Conservation (phyloP, 257 asterid species). For the Coffea eugenioides region DNA sequence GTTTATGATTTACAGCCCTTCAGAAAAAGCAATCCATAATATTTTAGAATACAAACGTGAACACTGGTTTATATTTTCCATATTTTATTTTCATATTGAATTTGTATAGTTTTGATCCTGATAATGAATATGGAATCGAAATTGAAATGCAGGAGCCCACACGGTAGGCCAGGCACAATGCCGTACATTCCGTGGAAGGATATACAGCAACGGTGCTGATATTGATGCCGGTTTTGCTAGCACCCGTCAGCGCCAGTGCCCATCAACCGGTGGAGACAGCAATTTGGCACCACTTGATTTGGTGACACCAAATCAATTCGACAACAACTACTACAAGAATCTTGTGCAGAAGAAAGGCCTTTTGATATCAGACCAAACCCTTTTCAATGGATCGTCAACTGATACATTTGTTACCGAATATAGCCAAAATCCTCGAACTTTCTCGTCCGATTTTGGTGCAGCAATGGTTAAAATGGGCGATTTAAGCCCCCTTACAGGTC, state of each 20-base stretch:
- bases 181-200: slow-evolving; percentile 15
- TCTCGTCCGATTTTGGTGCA: neutral
- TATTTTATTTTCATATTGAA: no score
- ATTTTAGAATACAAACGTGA: neutral
- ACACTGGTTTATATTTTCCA: no score
- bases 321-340: no score
- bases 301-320: no score
- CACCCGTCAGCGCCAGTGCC: slow-evolving; percentile 28
- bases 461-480: neutral
- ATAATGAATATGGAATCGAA: neutral
- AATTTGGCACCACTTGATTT: slow-evolving; percentile 20
- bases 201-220: slow-evolving; percentile 22
- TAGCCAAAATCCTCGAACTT: neutral
- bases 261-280: slow-evolving; percentile 8
- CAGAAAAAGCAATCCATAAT: neutral
- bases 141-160: neutral
- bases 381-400: no score
- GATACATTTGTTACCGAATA: no score
- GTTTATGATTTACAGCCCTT: no score
- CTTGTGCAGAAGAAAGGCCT: no score
- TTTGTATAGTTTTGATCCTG: neutral
- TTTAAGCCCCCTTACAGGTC: no score
- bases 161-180: slow-evolving; percentile 27
- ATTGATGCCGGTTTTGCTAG: slow-evolving; percentile 18
- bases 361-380: no score